These are phyloP conservation scores for Aspergillus sojae DNA, from an alignment of 2,329 filamentous ascomycete species.

Conservation along the genomic window DNA sequence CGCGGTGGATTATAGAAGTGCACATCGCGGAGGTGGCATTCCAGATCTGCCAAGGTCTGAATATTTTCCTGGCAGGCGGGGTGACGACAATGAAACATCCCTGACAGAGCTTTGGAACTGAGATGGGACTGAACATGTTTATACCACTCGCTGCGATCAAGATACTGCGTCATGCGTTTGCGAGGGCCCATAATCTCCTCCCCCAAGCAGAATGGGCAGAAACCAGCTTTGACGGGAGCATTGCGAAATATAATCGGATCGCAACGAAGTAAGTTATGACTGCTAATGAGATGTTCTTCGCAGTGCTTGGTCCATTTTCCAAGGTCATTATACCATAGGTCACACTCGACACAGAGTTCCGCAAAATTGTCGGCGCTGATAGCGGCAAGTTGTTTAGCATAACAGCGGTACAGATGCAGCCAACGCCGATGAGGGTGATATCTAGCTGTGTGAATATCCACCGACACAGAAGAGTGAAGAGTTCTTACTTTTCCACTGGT, in stretches of 20 bases:
- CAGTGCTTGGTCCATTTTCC: conserved; percentile 12
- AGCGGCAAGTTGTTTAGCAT: conserved; percentile 5
- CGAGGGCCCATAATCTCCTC: not conserved
- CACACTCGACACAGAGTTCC: conserved; percentile 15
- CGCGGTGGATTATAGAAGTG: conserved; percentile 2
- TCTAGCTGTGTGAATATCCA: conserved; percentile 5
- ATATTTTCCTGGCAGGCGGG: conserved; percentile 4
- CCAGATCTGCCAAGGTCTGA: not conserved
- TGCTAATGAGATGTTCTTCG: conserved; percentile 13
- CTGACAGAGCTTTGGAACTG: not conserved
- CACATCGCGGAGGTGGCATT: conserved; percentile 3
- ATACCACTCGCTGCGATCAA: conserved; percentile 7
- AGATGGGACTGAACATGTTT: conserved; percentile 9
- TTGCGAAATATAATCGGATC: conserved; percentile 18
- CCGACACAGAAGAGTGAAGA: not conserved
- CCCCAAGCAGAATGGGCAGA: conserved; percentile 17
- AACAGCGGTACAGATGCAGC: conserved; percentile 19
- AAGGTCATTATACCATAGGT: conserved; percentile 13
- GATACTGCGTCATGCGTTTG: conserved; percentile 8
- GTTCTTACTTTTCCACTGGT: conserved; percentile 10
- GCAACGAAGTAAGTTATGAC: conserved; percentile 13
- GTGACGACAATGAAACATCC: conserved; percentile 7
- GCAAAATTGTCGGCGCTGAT: conserved; percentile 11
- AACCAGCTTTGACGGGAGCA: conserved; percentile 14
- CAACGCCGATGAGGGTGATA: conserved; percentile 13